Conservation (phyloP, 1,139 yeast genomes). For the Candida sp. region DNA sequence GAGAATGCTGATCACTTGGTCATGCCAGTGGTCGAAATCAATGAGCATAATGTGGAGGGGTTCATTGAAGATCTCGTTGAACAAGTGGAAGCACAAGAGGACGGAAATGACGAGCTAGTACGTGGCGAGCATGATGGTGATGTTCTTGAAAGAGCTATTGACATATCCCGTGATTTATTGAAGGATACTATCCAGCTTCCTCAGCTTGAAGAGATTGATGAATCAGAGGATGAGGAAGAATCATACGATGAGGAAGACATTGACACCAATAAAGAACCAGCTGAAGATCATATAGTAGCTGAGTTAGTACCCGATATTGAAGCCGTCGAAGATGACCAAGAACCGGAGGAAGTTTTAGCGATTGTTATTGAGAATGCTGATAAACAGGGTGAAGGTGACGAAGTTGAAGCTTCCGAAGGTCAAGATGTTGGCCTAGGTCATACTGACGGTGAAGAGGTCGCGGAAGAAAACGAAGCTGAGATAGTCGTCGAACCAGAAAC, state of each 20-base stretch:
- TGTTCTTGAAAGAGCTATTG: neutral
- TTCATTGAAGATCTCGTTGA: neutral
- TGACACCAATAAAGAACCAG: neutral
- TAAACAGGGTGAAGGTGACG: neutral
- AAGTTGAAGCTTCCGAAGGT: neutral
- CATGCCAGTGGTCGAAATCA: neutral
- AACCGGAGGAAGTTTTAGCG: neutral
- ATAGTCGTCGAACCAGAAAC: slow-evolving; percentile 14
- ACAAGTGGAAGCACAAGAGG: neutral
- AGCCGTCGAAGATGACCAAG: neutral
- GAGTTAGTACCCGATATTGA: too few relatives aligned
- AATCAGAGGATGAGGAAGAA: neutral
- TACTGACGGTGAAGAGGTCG: slow-evolving; percentile 17
- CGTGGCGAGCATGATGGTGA: neutral
- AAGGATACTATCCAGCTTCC: neutral
- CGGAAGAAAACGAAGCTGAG: neutral
- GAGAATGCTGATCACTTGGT: neutral
- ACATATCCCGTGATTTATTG: neutral
- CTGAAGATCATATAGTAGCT: too few relatives aligned
- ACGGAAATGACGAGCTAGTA: neutral
- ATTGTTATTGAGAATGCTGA: neutral
- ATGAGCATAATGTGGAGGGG: neutral
- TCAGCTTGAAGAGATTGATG: neutral
- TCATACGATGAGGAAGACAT: neutral
- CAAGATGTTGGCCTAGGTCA: slow-evolving; percentile 10